Evolutionary conservation across 2,329 filamentous ascomycete species (phyloP).

Genomic region (Calonectria montana): DNA sequence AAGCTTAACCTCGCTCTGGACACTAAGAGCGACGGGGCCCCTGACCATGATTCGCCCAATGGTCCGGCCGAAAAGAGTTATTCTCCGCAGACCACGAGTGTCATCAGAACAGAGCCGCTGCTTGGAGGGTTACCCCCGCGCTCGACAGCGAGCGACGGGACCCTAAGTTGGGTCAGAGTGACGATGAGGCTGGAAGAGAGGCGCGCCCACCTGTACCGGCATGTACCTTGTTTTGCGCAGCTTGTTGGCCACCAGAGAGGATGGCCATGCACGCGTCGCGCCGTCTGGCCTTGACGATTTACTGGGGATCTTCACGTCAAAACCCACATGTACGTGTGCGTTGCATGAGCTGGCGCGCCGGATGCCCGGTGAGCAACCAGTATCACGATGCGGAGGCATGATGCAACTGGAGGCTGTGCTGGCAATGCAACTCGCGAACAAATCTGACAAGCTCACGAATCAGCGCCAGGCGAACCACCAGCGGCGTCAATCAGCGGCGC

Average conservation of each 20-base stretch:
- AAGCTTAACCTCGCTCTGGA: slow-evolving; percentile 15
- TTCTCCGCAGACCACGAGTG: background rate
- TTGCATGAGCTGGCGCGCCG: slow-evolving; percentile 1
- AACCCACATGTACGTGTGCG: background rate
- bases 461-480: slow-evolving; percentile 10
- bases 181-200: slow-evolving; percentile 32
- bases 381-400: slow-evolving; percentile 8
- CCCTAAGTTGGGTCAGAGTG: background rate
- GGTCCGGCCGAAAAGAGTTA: background rate
- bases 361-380: background rate
- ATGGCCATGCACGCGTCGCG: slow-evolving; percentile 32
- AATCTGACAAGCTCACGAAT: slow-evolving; percentile 14
- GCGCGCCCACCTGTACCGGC: slow-evolving; percentile 34
- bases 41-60: slow-evolving; percentile 2
- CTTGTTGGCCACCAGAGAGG: slow-evolving; percentile 27
- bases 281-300: slow-evolving; percentile 12
- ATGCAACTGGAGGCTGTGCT: slow-evolving; percentile 20
- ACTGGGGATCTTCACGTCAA: background rate
- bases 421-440: slow-evolving; percentile 12
- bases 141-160: background rate
- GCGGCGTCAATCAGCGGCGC: slow-evolving; percentile 17
- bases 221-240: slow-evolving; percentile 29
- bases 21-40: background rate
- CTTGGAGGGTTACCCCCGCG: background rate
- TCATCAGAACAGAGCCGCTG: background rate